Conservation (phyloP, 2,329 filamentous ascomycete species). For the Grosmannia huntii region DNA sequence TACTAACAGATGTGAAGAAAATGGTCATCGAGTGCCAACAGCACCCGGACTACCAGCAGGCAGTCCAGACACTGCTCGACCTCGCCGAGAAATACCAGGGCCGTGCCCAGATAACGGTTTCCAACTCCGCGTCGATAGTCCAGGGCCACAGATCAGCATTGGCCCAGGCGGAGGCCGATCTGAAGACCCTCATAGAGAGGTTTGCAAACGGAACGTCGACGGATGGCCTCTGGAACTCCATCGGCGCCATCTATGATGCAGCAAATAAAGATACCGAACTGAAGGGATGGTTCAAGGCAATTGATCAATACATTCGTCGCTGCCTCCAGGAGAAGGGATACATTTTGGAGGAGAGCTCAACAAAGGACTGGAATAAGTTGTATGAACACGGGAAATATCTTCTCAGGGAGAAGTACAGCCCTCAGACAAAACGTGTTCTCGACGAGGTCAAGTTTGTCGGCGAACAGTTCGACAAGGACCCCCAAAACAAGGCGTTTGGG, state of each 20-base stretch:
- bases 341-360: slow-evolving; percentile 71
- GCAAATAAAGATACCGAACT: slow-evolving; percentile 80
- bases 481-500: slow-evolving; percentile 72
- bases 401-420: slow-evolving; percentile 75
- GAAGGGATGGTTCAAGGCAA: slow-evolving; percentile 72
- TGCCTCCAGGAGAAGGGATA: slow-evolving; percentile 84
- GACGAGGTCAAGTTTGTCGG: slow-evolving; percentile 85
- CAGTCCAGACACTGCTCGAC: slow-evolving; percentile 74
- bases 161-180: slow-evolving; percentile 60
- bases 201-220: slow-evolving; percentile 91
- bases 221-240: slow-evolving; percentile 72
- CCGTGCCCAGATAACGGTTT: slow-evolving; percentile 53
- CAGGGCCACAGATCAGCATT: slow-evolving; percentile 61
- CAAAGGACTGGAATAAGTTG: slow-evolving; percentile 67
- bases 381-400: slow-evolving; percentile 80
- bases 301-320: slow-evolving; percentile 68
- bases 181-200: slow-evolving; percentile 80
- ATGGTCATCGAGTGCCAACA: slow-evolving; percentile 95
- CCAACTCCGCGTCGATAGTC: slow-evolving; percentile 53
- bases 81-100: slow-evolving; percentile 76
- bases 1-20: slow-evolving; percentile 43
- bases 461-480: slow-evolving; percentile 79
- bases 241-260: slow-evolving; percentile 76
- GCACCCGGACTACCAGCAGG: slow-evolving; percentile 83
- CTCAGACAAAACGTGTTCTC: slow-evolving; percentile 72